Evolutionary conservation across 768 basidiomycete genomes (phyloP).

Genomic region (Russula vinacea): DNA sequence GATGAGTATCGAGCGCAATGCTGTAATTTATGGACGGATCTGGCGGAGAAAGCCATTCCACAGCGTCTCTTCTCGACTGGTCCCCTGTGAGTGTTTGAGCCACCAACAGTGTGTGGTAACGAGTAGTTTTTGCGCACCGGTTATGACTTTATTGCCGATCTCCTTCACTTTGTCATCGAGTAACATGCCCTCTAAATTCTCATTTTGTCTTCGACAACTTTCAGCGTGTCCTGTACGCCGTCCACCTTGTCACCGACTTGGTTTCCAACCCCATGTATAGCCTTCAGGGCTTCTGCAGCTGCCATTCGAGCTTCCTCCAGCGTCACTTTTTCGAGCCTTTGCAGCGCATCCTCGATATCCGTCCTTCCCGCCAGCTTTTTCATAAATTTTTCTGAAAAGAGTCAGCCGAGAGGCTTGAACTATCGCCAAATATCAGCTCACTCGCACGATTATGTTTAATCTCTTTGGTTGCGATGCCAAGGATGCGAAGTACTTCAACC

Average conservation of each 20-base stretch:
- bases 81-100: conserved; percentile 4
- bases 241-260: background rate
- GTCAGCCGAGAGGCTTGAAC: background rate
- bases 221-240: background rate
- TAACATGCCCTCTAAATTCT: background rate
- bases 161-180: background rate
- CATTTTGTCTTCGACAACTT: conserved; percentile 4
- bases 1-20: background rate
- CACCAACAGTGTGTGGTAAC: background rate
- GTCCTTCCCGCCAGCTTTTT: background rate
- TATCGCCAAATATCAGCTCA: background rate
- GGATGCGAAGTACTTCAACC: background rate
- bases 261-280: background rate
- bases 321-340: conserved; percentile 1
- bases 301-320: conserved; percentile 3
- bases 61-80: background rate
- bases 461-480: background rate
- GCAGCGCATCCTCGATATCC: background rate
- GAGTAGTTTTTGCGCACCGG: background rate
- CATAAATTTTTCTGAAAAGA: background rate
- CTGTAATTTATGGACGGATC: background rate
- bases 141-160: background rate
- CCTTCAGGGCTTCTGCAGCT: background rate
- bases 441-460: background rate
- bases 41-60: conserved; percentile 2